Conservation (phyloP, 306 rosid species). For the Hippophae gyantsensis region DNA sequence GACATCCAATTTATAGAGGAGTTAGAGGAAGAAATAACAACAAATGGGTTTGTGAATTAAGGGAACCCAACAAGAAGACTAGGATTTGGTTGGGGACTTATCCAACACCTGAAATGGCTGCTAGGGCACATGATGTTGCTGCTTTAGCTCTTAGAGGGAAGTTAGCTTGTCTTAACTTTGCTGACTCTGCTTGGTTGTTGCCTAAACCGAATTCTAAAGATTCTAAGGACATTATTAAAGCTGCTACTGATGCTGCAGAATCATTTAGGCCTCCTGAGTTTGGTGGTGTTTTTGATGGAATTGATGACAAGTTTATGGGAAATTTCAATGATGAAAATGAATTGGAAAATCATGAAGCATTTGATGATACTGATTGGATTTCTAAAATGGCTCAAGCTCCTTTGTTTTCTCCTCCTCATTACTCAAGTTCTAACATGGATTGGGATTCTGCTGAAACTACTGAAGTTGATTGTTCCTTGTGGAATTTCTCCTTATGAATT, state of each 20-base stretch:
- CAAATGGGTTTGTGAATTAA: constrained; percentile 86
- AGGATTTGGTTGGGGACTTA: constrained; percentile 90
- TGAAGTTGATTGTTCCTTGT: too few relatives aligned
- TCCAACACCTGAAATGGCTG: constrained; percentile 71
- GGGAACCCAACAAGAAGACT: constrained; percentile 47
- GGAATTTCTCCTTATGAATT: too few relatives aligned
- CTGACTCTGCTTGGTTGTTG: constrained; percentile 53
- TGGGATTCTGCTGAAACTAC: too few relatives aligned
- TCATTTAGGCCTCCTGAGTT: constrained; percentile 12
- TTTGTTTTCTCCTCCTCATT: too few relatives aligned
- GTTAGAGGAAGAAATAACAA: constrained; percentile 54
- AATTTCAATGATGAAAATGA: background rate
- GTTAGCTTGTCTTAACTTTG: constrained; percentile 68
- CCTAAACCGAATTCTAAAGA: constrained; percentile 33
- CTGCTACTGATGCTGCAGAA: constrained; percentile 54
- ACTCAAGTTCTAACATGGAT: too few relatives aligned
- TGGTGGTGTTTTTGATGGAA: constrained; percentile 8
- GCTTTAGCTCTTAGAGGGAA: constrained; percentile 49
- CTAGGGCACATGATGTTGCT: constrained; percentile 83
- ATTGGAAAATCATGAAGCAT: background rate
- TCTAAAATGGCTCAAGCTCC: too few relatives aligned
- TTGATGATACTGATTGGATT: too few relatives aligned
- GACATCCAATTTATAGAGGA: constrained; percentile 79
- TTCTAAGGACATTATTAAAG: constrained; percentile 38
- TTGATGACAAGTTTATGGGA: background rate